Evolutionary conservation across 225 moss, liverwort and hornwort genomes (phyloP).

Genomic region (Bryum argenteum): DNA sequence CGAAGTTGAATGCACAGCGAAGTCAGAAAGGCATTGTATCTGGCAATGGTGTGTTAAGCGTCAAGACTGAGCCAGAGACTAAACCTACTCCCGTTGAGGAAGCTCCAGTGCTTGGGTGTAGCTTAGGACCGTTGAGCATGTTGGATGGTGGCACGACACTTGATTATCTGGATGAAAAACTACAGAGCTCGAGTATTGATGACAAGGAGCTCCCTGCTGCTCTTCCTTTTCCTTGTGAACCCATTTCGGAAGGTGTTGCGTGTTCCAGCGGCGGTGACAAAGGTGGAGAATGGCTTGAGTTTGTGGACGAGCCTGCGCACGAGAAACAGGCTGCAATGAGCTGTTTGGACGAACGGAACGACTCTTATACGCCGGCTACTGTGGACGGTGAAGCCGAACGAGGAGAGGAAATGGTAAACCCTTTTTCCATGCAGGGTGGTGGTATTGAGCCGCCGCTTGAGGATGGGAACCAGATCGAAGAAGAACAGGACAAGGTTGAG

Average conservation of each 20-base stretch:
- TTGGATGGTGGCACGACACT: too few relatives aligned
- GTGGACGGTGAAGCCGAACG: too few relatives aligned
- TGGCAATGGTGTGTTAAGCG: constrained; percentile 34
- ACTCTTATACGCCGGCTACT: too few relatives aligned
- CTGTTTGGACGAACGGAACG: too few relatives aligned
- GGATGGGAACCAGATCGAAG: constrained; percentile 35
- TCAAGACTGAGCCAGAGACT: background rate
- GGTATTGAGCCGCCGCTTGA: constrained; percentile 25
- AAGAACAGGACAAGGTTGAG: background rate
- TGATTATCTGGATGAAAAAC: too few relatives aligned
- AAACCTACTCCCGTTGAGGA: too few relatives aligned
- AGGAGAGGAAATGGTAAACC: too few relatives aligned
- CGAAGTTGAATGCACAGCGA: constrained; percentile 36
- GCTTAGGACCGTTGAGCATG: constrained; percentile 7
- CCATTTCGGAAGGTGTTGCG: constrained; percentile 1
- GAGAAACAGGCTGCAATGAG: constrained; percentile 8
- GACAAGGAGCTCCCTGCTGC: too few relatives aligned
- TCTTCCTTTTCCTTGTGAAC: constrained; percentile 2
- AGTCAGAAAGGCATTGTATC: constrained; percentile 31
- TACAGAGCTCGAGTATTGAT: too few relatives aligned
- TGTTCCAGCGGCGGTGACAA: constrained; percentile 24
- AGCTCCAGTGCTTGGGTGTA: constrained; percentile 25
- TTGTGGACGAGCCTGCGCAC: constrained; percentile 20
- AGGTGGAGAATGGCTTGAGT: constrained; percentile 35
- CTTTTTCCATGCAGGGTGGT: too few relatives aligned